A percentile compares a stretch with the other conserved stretches of the same genome.
phyloP scores from a whole-genome alignment of 1,284 basidiomycete species.

The Irpex lacteus region DNA sequence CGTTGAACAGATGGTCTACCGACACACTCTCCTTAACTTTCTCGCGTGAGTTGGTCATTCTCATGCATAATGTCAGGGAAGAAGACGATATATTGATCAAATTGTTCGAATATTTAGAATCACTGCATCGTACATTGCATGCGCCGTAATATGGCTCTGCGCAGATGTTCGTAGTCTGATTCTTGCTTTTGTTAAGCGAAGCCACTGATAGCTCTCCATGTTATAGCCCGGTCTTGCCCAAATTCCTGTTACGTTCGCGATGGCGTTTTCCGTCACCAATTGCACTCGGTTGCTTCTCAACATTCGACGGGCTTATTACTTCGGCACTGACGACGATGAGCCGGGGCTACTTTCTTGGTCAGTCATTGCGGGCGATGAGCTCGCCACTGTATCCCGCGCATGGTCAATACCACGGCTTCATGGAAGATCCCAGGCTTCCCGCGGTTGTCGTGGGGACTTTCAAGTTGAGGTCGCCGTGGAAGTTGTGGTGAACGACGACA shows the following conservation, averaged over 20 bases:
- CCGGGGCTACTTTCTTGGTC: not conserved
- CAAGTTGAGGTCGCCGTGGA: not conserved
- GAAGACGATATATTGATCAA: not conserved
- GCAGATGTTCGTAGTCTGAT: conserved; percentile 15
- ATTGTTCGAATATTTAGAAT: conserved; percentile 14
- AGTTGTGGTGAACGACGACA: not conserved
- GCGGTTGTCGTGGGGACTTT: not conserved
- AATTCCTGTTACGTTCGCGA: conserved; percentile 24
- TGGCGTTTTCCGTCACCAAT: conserved; percentile 26
- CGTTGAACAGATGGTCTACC: conserved; percentile 25
- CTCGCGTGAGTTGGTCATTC: conserved; percentile 19
- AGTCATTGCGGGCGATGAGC: not conserved
- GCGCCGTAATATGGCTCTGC: conserved; percentile 25
- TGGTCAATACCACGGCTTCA: not conserved
- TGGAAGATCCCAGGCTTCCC: not conserved
- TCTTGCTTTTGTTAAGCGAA: not conserved
- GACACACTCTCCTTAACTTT: conserved; percentile 26
- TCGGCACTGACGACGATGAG: conserved; percentile 13
- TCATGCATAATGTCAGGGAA: not conserved
- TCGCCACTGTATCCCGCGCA: not conserved
- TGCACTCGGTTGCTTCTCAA: conserved; percentile 28
- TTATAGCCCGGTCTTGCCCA: conserved; percentile 21
- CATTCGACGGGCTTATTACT: conserved; percentile 28
- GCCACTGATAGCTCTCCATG: not conserved
- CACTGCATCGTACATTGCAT: conserved; percentile 22